Conservation (phyloP, 768 basidiomycete genomes). For the Epithele typhae region DNA sequence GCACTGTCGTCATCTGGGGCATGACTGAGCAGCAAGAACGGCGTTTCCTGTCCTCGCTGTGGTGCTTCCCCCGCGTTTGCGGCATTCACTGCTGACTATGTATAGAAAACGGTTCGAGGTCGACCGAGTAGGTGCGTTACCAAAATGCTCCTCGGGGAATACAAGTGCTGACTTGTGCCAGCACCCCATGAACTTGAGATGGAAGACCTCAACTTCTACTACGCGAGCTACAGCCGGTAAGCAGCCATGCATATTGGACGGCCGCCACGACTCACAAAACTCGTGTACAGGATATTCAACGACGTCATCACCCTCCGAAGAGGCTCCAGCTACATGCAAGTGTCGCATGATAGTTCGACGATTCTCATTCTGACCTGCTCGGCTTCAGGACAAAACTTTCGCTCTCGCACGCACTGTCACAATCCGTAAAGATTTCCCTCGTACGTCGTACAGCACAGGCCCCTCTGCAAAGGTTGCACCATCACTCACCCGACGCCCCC, state of each 20-base stretch:
- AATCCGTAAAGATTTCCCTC: constrained; percentile 95
- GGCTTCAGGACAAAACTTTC: constrained; percentile 86
- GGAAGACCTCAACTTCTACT: constrained; percentile 97
- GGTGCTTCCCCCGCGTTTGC: constrained; percentile 32
- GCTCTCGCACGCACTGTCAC: constrained; percentile 89
- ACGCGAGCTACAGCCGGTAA: constrained; percentile 93
- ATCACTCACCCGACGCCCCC: neutral
- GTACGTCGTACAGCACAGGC: constrained; percentile 41
- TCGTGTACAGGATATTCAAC: constrained; percentile 77
- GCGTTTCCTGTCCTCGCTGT: constrained; percentile 88
- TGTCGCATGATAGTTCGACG: constrained; percentile 1
- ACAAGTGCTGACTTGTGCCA: constrained; percentile 28
- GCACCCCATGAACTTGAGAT: constrained; percentile 88
- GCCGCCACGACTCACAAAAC: constrained; percentile 4
- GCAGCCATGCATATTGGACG: neutral
- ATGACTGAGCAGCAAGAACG: constrained; percentile 94
- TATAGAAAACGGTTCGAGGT: constrained; percentile 89
- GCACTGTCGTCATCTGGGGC: constrained; percentile 96
- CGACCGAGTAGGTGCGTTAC: constrained; percentile 69
- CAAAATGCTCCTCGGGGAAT: neutral
- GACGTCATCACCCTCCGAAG: constrained; percentile 94
- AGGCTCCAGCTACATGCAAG: constrained; percentile 93
- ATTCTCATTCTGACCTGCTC: constrained; percentile 3
- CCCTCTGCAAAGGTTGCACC: no score
- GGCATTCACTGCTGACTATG: neutral